Percentiles rank a stretch among this genome's conserved stretches.
Evolutionary conservation across 2,329 filamentous ascomycete genomes (phyloP).

Genomic region (Myriosclerotinia curreyana): DNA sequence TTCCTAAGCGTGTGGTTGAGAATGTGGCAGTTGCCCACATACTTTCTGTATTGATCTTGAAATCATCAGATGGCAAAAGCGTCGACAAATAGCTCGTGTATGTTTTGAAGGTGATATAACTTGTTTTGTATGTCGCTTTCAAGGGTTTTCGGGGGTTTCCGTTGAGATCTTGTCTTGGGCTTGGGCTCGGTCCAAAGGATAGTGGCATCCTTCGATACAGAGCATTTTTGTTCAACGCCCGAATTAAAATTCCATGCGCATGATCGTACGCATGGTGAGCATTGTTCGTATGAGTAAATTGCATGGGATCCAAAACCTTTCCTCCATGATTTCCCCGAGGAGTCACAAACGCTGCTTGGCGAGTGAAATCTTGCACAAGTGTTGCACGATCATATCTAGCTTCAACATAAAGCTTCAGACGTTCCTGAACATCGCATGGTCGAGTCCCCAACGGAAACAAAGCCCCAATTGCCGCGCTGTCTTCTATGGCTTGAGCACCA

Average conservation of each 20-base stretch:
- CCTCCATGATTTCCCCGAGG: slow-evolving; percentile 23
- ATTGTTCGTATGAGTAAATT: slow-evolving; percentile 45
- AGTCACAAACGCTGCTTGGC: slow-evolving; percentile 38
- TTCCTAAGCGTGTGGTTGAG: too few relatives aligned
- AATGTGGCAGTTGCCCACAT: slow-evolving; percentile 38
- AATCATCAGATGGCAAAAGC: slow-evolving; percentile 38
- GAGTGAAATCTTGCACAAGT: slow-evolving; percentile 56
- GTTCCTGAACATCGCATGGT: slow-evolving; percentile 49
- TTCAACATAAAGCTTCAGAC: slow-evolving; percentile 57
- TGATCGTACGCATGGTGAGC: slow-evolving; percentile 52
- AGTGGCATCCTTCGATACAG: slow-evolving; percentile 46
- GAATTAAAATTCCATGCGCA: slow-evolving; percentile 43
- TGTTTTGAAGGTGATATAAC: slow-evolving; percentile 31
- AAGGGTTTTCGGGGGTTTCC: slow-evolving; percentile 17
- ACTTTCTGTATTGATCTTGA: slow-evolving; percentile 37
- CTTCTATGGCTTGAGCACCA: slow-evolving; percentile 63
- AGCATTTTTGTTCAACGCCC: slow-evolving; percentile 47
- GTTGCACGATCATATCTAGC: slow-evolving; percentile 57
- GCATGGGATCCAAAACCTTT: slow-evolving; percentile 43
- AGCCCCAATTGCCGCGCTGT: slow-evolving; percentile 57
- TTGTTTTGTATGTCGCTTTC: slow-evolving; percentile 33
- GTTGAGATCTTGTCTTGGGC: slow-evolving; percentile 27
- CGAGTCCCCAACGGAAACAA: slow-evolving; percentile 51
- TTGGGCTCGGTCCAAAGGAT: slow-evolving; percentile 37
- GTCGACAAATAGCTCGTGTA: slow-evolving; percentile 42